phyloP scores from a whole-genome alignment of 805 yeast species.

The Metschnikowia arizonensis region DNA sequence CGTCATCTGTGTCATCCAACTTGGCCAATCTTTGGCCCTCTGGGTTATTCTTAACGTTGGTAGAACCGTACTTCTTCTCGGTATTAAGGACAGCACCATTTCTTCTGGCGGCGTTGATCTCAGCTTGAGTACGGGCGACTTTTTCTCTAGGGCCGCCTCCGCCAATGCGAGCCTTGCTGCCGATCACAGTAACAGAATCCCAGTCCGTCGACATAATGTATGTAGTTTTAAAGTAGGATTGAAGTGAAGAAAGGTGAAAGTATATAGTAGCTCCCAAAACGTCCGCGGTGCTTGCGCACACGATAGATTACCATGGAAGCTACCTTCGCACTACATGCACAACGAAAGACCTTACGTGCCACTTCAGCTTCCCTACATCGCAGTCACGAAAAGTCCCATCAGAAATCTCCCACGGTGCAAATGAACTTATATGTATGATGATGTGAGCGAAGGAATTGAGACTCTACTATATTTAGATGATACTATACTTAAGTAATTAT shows the following conservation, averaged over 20 bases:
- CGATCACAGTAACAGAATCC: conserved; percentile 88
- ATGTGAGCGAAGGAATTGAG: too few species aligned
- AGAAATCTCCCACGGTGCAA: too few species aligned
- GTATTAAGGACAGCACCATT: conserved; percentile 83
- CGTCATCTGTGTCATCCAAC: conserved; percentile 90
- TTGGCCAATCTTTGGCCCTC: conserved; percentile 95
- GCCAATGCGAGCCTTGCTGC: conserved; percentile 83
- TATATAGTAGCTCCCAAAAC: conserved; percentile 1
- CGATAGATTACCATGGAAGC: conserved; percentile 8
- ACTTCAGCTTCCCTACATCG: background rate
- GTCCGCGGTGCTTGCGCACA: background rate
- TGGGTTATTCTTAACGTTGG: conserved; percentile 60
- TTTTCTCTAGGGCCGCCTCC: conserved; percentile 82
- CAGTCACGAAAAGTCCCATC: background rate
- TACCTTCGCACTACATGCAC: conserved; percentile 4
- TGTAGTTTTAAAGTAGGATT: background rate
- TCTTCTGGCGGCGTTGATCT: conserved; percentile 92
- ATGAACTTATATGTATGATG: too few species aligned
- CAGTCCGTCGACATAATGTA: conserved; percentile 63
- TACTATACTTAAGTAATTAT: too few species aligned
- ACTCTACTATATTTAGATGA: too few species aligned
- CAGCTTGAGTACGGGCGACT: conserved; percentile 74
- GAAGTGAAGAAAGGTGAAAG: conserved; percentile 2
- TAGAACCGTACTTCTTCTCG: conserved; percentile 80
- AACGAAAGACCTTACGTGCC: background rate